Evolutionary conservation across 1,139 yeast species (phyloP).

Genomic region (Pichia sp.): DNA sequence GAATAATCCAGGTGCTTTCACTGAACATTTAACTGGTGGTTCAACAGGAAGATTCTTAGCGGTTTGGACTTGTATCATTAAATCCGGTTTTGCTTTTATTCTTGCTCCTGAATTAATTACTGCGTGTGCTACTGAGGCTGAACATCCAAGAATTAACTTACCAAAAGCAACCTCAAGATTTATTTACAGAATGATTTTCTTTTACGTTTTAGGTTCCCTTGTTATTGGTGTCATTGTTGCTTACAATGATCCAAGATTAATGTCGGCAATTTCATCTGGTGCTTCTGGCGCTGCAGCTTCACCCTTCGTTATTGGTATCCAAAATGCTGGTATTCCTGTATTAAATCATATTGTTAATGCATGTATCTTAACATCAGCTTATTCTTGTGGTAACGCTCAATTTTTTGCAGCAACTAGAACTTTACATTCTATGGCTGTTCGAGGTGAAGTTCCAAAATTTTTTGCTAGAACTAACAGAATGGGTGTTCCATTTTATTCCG

Average conservation of each 20-base stretch:
- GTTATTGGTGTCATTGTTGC: slow-evolving; percentile 35
- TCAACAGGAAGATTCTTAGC: slow-evolving; percentile 67
- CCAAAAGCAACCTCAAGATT: slow-evolving; percentile 43
- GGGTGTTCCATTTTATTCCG: slow-evolving; percentile 40
- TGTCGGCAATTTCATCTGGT: slow-evolving; percentile 14
- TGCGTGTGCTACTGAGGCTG: slow-evolving; percentile 39
- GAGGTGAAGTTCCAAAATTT: slow-evolving; percentile 45
- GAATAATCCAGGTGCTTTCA: slow-evolving; percentile 34
- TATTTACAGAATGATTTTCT: slow-evolving; percentile 42
- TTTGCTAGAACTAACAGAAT: slow-evolving; percentile 37
- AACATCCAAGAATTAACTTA: slow-evolving; percentile 39
- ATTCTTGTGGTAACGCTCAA: slow-evolving; percentile 38
- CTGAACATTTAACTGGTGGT: slow-evolving; percentile 39
- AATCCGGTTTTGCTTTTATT: slow-evolving; percentile 72
- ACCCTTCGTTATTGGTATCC: slow-evolving; percentile 48
- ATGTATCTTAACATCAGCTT: slow-evolving; percentile 37
- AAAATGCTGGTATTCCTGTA: slow-evolving; percentile 32
- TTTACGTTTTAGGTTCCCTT: slow-evolving; percentile 43
- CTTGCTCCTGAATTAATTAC: slow-evolving; percentile 30
- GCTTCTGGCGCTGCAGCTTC: slow-evolving; percentile 37
- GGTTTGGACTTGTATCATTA: slow-evolving; percentile 61
- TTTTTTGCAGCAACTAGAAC: slow-evolving; percentile 36
- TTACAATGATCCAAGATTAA: slow-evolving; percentile 15
- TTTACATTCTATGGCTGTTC: slow-evolving; percentile 34
- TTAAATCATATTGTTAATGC: slow-evolving; percentile 37